Base-by-base conservation (phyloP, 768 basidiomycete species). In the Astraeus odoratus region DNA sequence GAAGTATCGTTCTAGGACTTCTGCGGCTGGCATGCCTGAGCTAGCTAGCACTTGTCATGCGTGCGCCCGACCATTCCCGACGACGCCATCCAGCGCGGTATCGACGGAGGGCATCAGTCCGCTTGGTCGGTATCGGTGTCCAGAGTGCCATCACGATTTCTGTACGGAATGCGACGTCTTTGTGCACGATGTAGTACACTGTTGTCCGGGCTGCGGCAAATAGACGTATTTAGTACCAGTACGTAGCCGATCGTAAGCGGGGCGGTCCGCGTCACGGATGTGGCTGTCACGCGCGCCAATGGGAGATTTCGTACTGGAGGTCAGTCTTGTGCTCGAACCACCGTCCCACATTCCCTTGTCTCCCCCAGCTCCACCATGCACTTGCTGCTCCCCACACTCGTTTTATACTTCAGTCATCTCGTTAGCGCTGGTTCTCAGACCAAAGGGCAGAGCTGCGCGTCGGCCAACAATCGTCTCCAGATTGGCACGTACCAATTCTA, bases 151-250 rank as follows among this genome's bases (percentile, higher is more conserved):
- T 2, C 69, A 86, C 40, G 85, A 96, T 59, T 99, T 97, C 58
- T 98, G 96, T 60, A 76, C 82, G 20, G 94, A 98, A 39, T 99
- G 96, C 60, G 96, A 99, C 67, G 77, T 95, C 16, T 96, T 97
- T 58, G 82, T 97, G 4, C 96, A 98, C 55, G 90, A 95, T 50
- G 91, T 92, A 18, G 72, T 97, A 16, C 95, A 97, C 59, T 91
- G 88, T 48, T 99, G 95, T 69, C 93, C 95, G 0, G 87, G 86
- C 8, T 90, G 86, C 51, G 83, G 83, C 40, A 72, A 72, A 48
- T 75, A 66, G 78, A 29, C 65, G 8, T 37, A 4, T 23, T 37
- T 12, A 19, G 36, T 37, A 22, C 6, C 5, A 18, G 20, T 9
- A n/a, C 8, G 9, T 33, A 33, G 31, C 15, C 8, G 29, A 15